Conservation (phyloP, 2,329 filamentous ascomycete genomes). For the Parastagonospora avenae region DNA sequence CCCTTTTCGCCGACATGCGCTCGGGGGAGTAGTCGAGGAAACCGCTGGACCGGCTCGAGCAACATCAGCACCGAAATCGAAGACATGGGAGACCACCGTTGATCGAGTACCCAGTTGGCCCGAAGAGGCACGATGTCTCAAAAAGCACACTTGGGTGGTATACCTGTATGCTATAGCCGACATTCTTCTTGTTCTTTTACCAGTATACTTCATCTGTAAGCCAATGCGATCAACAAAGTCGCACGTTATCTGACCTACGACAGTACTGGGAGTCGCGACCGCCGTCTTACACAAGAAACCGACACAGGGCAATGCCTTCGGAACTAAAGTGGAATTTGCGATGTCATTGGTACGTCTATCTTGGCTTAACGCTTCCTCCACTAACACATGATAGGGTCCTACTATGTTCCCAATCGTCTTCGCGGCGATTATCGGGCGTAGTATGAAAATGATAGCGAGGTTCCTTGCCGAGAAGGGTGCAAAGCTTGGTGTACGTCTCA, state of each 20-base stretch:
- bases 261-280: constrained; percentile 35
- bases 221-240: neutral
- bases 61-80: constrained; percentile 15
- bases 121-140: constrained; percentile 29
- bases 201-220: constrained; percentile 44
- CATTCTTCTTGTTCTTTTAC: constrained; percentile 32
- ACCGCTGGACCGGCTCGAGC: neutral
- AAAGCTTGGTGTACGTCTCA: constrained; percentile 33
- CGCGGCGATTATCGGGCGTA: constrained; percentile 41
- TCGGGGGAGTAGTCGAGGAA: constrained; percentile 6
- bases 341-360: constrained; percentile 27
- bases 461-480: constrained; percentile 40
- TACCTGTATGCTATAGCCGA: constrained; percentile 31
- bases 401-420: constrained; percentile 46
- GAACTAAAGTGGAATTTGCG: constrained; percentile 28
- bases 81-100: constrained; percentile 29
- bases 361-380: neutral
- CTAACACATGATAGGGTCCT: constrained; percentile 27
- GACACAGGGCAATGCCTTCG: constrained; percentile 26
- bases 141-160: constrained; percentile 28
- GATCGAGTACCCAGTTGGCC: constrained; percentile 37
- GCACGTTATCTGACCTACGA: neutral
- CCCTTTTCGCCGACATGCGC: constrained; percentile 13
- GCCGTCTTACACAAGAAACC: constrained; percentile 33
- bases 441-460: constrained; percentile 45